These are phyloP conservation scores for Testicularia cyperi DNA, from an alignment of 1,284 basidiomycete species.

Conservation along the genomic window DNA sequence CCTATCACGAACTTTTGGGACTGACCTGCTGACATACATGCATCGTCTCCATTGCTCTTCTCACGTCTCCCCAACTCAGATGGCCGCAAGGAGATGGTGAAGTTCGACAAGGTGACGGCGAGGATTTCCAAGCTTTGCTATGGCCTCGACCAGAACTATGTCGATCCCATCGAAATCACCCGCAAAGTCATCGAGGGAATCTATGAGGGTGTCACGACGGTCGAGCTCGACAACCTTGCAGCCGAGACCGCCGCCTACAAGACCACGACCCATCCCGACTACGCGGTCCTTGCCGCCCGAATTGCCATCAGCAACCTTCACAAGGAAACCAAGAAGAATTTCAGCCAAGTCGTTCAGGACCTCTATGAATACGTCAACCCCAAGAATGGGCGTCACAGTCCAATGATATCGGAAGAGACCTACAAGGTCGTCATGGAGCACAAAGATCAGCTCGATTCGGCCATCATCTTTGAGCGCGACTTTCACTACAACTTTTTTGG, in stretches of 20 bases:
- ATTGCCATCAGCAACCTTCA: constrained; percentile 98
- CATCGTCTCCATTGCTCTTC: background rate
- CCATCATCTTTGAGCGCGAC: constrained; percentile 96
- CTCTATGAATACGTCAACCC: constrained; percentile 95
- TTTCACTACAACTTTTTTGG: constrained; percentile 88
- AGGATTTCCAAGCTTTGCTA: constrained; percentile 95
- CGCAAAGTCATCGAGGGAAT: constrained; percentile 81
- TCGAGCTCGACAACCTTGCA: constrained; percentile 77
- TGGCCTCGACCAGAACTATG: constrained; percentile 87
- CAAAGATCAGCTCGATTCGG: constrained; percentile 81
- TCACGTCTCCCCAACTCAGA: constrained; percentile 18
- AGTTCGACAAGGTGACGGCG: constrained; percentile 64
- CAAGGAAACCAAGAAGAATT: constrained; percentile 98
- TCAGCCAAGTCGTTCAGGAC: constrained; percentile 87
- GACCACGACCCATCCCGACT: constrained; percentile 91
- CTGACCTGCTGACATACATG: constrained; percentile 3
- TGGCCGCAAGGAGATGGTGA: constrained; percentile 57
- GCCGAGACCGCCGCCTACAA: constrained; percentile 97
- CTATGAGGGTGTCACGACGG: constrained; percentile 92
- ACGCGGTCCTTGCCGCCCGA: constrained; percentile 94
- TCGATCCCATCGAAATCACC: constrained; percentile 82
- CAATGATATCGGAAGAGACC: constrained; percentile 88
- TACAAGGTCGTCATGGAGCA: constrained; percentile 83
- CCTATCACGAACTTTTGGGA: background rate
- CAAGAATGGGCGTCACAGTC: constrained; percentile 76